Evolutionary conservation across 495 filamentous ascomycete species (phyloP).

Genomic region (Pyrenula massariospora): DNA sequence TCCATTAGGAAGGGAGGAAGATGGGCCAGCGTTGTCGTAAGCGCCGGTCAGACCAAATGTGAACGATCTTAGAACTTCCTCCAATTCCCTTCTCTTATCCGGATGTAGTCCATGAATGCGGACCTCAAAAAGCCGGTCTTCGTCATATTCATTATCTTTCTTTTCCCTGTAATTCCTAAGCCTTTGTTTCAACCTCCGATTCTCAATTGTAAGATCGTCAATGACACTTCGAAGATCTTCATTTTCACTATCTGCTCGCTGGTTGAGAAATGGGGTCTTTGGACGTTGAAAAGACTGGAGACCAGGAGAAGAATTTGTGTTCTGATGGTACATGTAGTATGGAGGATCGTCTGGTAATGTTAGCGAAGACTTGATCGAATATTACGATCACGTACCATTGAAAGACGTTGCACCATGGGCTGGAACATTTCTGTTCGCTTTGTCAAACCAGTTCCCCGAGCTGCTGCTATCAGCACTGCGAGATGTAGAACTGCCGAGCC

Average conservation of each 20-base stretch:
- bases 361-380: not conserved
- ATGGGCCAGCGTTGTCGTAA: slow-evolving; percentile 61
- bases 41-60: slow-evolving; percentile 35
- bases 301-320: slow-evolving; percentile 9
- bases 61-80: slow-evolving; percentile 57
- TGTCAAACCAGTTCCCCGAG: slow-evolving; percentile 16
- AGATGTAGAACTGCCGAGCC: not conserved
- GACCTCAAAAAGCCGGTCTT: slow-evolving; percentile 68
- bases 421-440: slow-evolving; percentile 13
- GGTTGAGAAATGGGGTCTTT: slow-evolving; percentile 8
- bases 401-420: not conserved
- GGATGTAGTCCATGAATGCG: slow-evolving; percentile 55
- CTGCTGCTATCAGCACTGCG: slow-evolving; percentile 2
- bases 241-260: slow-evolving; percentile 35
- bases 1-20: slow-evolving; percentile 23
- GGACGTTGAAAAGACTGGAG: slow-evolving; percentile 5
- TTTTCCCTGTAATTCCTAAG: slow-evolving; percentile 54
- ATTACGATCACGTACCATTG: not conserved
- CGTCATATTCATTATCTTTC: slow-evolving; percentile 43
- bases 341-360: slow-evolving; percentile 35
- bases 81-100: slow-evolving; percentile 60
- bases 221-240: slow-evolving; percentile 57
- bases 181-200: slow-evolving; percentile 56
- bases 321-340: slow-evolving; percentile 31
- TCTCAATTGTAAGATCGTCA: slow-evolving; percentile 61